Base-by-base conservation (phyloP, 2,329 filamentous ascomycete species). In the Scytalidium lignicola region DNA sequence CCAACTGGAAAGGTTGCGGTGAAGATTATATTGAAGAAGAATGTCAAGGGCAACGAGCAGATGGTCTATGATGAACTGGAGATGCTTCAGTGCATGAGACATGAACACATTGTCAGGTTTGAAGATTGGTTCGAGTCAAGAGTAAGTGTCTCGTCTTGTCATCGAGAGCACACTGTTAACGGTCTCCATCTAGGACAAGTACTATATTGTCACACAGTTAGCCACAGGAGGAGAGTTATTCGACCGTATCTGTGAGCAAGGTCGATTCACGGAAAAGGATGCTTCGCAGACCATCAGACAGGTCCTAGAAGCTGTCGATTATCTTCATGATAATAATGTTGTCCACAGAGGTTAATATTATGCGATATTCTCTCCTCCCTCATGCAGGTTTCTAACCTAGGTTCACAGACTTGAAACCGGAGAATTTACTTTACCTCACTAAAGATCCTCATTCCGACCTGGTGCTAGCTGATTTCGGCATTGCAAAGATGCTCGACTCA, bases 11-110 rank as follows among this genome's bases (percentile, higher is more conserved):
- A 96, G 76, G 91, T 95, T 53, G 93, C 93, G 39, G 82, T 99
- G 70, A 99, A 99, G 79, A 97, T 99, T 68, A 99, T 99, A 69
- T 76, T 97, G 64, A 99, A 99, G 81, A 96, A 96, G 76, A 97
- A 96, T 71, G 92, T 99, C 67, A 95, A 91, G 69, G 92, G 91
- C 57, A 97, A 97, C 63, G 93, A 99, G 75, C 83, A 86, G 68
- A 99, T 99, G 93, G 93, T 99, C 39, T 93, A 95, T 68, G 93
- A 99, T 68, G 93, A 99, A 74, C 78, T 99, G 62, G 81, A 90
- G 58, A 90, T 99, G 83, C 79, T 99, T 56, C 90, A 96, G 72
- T 82, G 82, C 51, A 82, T 99, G 65, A 81, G 90, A 65, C 93
- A 99, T 68, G 88, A 90, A 47, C 90, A 97, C 70, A 99, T 99